Conservation (phyloP, 345 rosid genomes). For the Acer campestre region DNA sequence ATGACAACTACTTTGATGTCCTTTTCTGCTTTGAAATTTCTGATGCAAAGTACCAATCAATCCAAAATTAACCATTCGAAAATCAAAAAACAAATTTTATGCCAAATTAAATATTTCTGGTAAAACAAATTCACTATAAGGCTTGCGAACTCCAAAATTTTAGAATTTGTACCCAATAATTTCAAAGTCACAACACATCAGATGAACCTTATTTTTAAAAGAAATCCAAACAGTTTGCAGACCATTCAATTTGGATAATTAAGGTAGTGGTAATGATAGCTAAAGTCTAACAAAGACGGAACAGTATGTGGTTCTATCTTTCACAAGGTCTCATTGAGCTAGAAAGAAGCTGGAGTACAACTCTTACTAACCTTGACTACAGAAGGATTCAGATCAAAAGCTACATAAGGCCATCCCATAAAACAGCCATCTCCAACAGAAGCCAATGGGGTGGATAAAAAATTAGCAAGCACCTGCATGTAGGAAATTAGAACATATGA, state of each 20-base stretch:
- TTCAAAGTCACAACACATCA: background rate
- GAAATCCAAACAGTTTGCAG: background rate
- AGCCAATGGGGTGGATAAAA: slow-evolving; percentile 80
- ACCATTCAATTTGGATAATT: background rate
- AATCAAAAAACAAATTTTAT: too few species aligned
- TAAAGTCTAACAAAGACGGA: background rate
- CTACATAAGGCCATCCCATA: slow-evolving; percentile 79
- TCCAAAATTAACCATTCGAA: too few species aligned
- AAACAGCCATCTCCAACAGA: slow-evolving; percentile 59
- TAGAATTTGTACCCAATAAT: background rate
- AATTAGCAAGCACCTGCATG: slow-evolving; percentile 87
- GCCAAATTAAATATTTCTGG: background rate
- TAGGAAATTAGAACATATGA: slow-evolving; percentile 16
- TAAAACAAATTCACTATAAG: background rate
- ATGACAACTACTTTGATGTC: too few species aligned
- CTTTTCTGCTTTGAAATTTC: too few species aligned
- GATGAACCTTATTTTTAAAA: background rate
- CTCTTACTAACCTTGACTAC: slow-evolving; percentile 72
- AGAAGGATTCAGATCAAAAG: slow-evolving; percentile 89
- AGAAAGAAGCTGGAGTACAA: background rate
- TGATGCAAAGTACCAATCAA: too few species aligned
- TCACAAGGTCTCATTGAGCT: background rate
- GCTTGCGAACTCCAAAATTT: background rate
- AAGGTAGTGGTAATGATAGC: background rate
- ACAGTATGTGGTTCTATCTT: background rate